These are phyloP conservation scores for Diutina pseudorugosa DNA, from an alignment of 1,139 yeast genomes.

Conservation along the genomic window DNA sequence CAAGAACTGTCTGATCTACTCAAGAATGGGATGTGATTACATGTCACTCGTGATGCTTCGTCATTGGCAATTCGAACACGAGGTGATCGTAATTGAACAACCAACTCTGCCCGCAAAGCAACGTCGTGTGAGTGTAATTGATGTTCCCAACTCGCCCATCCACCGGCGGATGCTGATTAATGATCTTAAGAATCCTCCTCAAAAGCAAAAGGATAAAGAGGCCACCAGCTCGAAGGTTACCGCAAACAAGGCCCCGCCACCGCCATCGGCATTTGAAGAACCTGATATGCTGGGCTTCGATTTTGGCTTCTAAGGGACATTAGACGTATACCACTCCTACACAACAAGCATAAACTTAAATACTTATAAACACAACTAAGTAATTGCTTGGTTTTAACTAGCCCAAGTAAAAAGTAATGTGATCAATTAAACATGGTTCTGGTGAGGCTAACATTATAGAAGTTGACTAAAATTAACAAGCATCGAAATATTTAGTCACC, in stretches of 20 bases:
- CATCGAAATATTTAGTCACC: too few relatives aligned
- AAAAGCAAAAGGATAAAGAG: slow-evolving; percentile 1
- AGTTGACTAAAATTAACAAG: too few relatives aligned
- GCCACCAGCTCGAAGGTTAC: slow-evolving; percentile 7
- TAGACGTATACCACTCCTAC: too few relatives aligned
- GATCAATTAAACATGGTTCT: too few relatives aligned
- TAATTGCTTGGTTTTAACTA: too few relatives aligned
- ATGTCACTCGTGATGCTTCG: slow-evolving; percentile 50
- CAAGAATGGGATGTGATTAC: slow-evolving; percentile 87
- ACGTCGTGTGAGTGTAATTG: neutral
- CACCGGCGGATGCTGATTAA: slow-evolving; percentile 6
- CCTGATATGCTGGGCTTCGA: slow-evolving; percentile 62
- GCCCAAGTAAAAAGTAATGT: too few relatives aligned
- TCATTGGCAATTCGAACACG: slow-evolving; percentile 50
- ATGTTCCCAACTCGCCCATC: slow-evolving; percentile 6
- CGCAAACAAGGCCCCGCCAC: slow-evolving; percentile 27
- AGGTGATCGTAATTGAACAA: neutral
- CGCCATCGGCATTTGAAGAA: slow-evolving; percentile 46
- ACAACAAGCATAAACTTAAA: too few relatives aligned
- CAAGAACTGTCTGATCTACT: slow-evolving; percentile 54
- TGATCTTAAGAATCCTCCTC: slow-evolving; percentile 5
- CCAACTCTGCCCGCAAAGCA: neutral
- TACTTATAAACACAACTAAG: too few relatives aligned
- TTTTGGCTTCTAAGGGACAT: slow-evolving; percentile 16
- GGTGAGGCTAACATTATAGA: too few relatives aligned